Base-by-base conservation (phyloP, 2,329 filamentous ascomycete species). In the Rutstroemia sp. region DNA sequence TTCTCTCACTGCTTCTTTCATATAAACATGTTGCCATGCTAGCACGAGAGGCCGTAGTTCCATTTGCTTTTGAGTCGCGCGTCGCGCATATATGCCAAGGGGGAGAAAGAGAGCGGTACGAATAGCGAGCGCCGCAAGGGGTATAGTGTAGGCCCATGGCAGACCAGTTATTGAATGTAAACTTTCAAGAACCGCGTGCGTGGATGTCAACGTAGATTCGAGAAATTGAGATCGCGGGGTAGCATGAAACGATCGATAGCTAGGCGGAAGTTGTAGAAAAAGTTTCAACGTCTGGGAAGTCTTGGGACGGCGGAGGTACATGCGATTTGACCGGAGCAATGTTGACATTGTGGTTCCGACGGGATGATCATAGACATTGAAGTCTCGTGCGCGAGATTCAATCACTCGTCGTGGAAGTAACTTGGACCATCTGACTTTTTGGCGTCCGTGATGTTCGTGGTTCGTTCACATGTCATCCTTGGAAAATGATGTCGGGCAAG, bases 91-190 rank as follows among this genome's bases (percentile, higher is more conserved):
- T 44, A 77, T 66, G 42, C 77, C 67, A 10, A 79, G 57, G 3
- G 79, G 78, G 9, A 78, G 68, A 44, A 76, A 73, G 51, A 82
- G 66, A 6, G 71, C 55, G 18, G 68, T 71, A 49, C 81, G 78
- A 2, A 82, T 71, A 16, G 77, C 50, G 42, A 83, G 64, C 3
- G 81, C 80, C 4, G 78, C 74, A 53, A 81, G 67, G 4, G 81
- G 81, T 44, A 85, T 75, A 19, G 77, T 76, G 12, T 73, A 71
- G 7, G 70, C 76, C 81, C 81, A 85, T 54, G 80, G 73, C 2
- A 83, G 70, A 45, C 73, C 71, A 16, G 72, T 74, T 42, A 72
- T 10, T 21, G 66, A 66, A 64, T 83, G 79, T 71, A 90, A 63
- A 25, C 71, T 62, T 55, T 76, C 70, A 53, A 82, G 71, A 57